Percentiles rank a stretch among this genome's conserved stretches.
These are phyloP conservation scores for Penicillium olsonii DNA, from an alignment of 2,329 filamentous ascomycete genomes.

Conservation along the genomic window DNA sequence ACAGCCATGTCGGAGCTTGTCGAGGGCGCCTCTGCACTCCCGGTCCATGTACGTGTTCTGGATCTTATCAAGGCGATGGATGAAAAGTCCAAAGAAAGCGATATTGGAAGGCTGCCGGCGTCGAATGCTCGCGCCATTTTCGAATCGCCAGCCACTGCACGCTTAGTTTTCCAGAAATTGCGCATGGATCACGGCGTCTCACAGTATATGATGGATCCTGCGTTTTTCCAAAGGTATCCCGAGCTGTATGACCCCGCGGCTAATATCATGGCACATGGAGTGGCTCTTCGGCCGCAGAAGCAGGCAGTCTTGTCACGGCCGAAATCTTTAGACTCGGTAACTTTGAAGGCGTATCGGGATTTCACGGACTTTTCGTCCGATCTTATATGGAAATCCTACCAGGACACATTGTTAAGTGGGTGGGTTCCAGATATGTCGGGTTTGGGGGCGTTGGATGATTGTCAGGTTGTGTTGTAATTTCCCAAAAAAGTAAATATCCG, in stretches of 20 bases:
- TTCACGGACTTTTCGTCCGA: not conserved
- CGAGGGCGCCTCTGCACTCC: not conserved
- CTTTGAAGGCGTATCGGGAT: not conserved
- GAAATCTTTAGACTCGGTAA: not conserved
- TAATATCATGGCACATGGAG: not conserved
- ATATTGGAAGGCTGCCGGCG: not conserved
- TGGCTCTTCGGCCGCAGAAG: not conserved
- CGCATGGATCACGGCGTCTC: not conserved
- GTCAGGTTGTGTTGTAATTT: not conserved
- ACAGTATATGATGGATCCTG: not conserved
- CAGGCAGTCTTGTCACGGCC: not conserved
- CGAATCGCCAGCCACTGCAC: not conserved
- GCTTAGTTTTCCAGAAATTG: not conserved
- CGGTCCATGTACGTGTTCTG: not conserved
- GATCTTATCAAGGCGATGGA: not conserved
- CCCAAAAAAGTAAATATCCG: no score
- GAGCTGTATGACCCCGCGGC: not conserved
- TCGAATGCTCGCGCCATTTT: not conserved
- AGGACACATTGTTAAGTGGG: not conserved
- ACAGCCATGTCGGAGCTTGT: not conserved
- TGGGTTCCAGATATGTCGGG: not conserved
- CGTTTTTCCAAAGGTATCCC: not conserved
- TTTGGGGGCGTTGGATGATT: not conserved
- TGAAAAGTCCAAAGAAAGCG: not conserved
- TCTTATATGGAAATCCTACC: not conserved